Base-by-base conservation (phyloP, 768 basidiomycete species). In the Plicaturopsis crispa region DNA sequence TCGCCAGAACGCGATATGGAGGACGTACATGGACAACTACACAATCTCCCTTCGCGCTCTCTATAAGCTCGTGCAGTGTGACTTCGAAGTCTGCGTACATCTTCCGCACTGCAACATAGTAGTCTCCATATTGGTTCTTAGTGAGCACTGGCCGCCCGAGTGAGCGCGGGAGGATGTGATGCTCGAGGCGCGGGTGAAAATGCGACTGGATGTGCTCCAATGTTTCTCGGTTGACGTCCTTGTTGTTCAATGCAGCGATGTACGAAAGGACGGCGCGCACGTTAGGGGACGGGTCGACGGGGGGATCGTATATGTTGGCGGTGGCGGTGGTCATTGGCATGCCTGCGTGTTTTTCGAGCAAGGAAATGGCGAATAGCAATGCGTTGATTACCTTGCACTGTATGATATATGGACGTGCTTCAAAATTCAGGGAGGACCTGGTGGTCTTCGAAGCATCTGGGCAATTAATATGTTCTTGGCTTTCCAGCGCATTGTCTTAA, bases 91-190 rank as follows among this genome's bases (percentile, higher is more conserved):
- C 28, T 22, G 46, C 50, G 41, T 63, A 57, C 24, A 62, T 39
- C 6, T 47, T 47, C 26, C 54, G 45, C 13, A 62, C 19, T 8
- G 48, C 52, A 31, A 43, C 48, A 39, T 60, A 49, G 36, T 62
- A 63, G 13, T 56, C 50, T 21, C 48, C 37, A 43, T 62, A 65
- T 33, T 59, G 53, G 14, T 53, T 49, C 40, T 62, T 63, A 41
- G 54, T 60, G 24, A 62, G 50, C 13, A 63, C 57, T 7, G 61
- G 62, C 33, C 59, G 51, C 31, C 54, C 55, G 18, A 66, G 43
- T 12, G 57, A 57, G 17, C 49, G 43, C 3, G 65, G 65, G 7
- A 66, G 45, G 33, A 62, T 63, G 4, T 57, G 54, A 39, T 65
- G 62, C 31, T 60, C 60, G 6, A 67, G 52, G 21, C 42, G 35